Conservation (phyloP, 495 filamentous ascomycete species). For the Neurospora africana region DNA sequence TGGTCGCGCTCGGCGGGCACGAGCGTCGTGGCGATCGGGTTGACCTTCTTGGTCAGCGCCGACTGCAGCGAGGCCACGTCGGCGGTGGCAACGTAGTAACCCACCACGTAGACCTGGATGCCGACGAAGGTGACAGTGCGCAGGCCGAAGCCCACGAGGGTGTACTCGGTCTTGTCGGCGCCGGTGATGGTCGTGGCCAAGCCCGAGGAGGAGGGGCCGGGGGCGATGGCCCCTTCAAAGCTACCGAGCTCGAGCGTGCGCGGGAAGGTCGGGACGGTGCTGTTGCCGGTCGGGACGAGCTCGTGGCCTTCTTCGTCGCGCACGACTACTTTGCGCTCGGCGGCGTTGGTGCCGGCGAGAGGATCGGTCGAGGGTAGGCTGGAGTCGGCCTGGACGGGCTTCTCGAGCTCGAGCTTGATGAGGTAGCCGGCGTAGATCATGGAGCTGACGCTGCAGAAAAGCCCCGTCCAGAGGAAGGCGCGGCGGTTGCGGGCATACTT, state of each 20-base stretch:
- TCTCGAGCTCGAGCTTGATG: constrained; percentile 25
- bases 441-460: constrained; percentile 36
- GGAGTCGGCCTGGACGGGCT: constrained; percentile 34
- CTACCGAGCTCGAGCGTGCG: constrained; percentile 52
- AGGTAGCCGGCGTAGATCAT: constrained; percentile 36
- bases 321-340: constrained; percentile 45
- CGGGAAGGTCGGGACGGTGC: constrained; percentile 73
- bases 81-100: constrained; percentile 72
- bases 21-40: constrained; percentile 66
- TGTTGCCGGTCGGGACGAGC: constrained; percentile 71
- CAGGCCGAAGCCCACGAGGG: constrained; percentile 75
- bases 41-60: constrained; percentile 38
- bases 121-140: constrained; percentile 79
- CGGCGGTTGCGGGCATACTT: constrained; percentile 37
- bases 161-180: constrained; percentile 51
- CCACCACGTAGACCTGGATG: constrained; percentile 93
- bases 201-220: constrained; percentile 8
- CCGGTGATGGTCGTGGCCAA: constrained; percentile 9
- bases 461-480: constrained; percentile 37
- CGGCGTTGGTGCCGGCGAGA: constrained; percentile 27
- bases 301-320: constrained; percentile 49
- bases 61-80: constrained; percentile 53
- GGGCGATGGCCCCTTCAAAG: constrained; percentile 13
- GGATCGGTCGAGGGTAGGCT: constrained; percentile 33
- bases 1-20: constrained; percentile 67